Evolutionary conservation across 169 alveolate genomes (phyloP), one percentile per base, ranked within the genome.

Genomic region (Cryptosporidium bovis): DNA sequence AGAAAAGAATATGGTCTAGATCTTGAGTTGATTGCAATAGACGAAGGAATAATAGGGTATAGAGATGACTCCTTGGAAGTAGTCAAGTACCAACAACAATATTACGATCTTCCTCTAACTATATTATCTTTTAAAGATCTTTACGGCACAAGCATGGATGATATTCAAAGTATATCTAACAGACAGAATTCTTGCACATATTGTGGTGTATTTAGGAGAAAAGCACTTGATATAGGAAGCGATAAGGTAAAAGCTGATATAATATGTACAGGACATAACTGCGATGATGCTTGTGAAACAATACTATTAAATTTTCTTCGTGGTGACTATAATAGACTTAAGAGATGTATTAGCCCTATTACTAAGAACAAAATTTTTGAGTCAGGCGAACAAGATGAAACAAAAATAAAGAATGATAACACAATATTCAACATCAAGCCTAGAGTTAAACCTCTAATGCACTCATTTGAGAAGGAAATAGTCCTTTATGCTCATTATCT

Each of bases 201-300:
- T 77, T 98, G 99, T 85, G 99, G 99, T 0, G 98, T 98, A 12
- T 97, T 97, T 84, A 93, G 99, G 56, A 94, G 99, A 84, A 95
- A 97, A 90, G 98, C 99, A 5, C 91, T 98, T 48, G 99, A 98
- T 58, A 93, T 96, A 83, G 99, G 99, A 12, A 99, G 99, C 44
- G 83, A 93, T 77, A 58, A 93, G 55, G 93, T 97, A 24, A 93
- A 93, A 36, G 98, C 98, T 18, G 96, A 96, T 82, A 96, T 94
- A 56, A 93, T 98, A 27, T 95, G 97, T 64, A 98, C 99, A n/a
- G 99, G 99, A 1, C 99, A 98, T 91, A 98, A 97, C 92, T 98
- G 99, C 12, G 99, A 98, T 92, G 99, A 98, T 90, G 94, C 96
- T 44, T 99, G 99, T 6, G 99, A 98, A 92, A 98, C 99, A 1